Base-by-base conservation (phyloP, 768 basidiomycete genomes). In the Naganishia friedmannii region DNA sequence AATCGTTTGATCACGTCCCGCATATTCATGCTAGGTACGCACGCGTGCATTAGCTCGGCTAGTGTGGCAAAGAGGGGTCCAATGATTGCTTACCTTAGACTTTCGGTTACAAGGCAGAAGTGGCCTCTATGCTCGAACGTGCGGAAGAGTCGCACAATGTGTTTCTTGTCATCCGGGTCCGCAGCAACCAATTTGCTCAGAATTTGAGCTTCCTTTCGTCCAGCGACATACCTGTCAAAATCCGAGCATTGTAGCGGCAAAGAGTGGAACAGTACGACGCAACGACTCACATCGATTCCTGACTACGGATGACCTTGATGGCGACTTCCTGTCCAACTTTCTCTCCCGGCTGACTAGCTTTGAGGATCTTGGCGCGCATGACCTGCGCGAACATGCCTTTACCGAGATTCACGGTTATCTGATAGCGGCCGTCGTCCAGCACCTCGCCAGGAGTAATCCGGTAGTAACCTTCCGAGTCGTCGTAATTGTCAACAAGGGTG, bases 311-410 rank as follows among this genome's bases (percentile, higher is more conserved):
- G 70, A 99, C 94, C 82, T 99, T 99, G 81, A 99, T 97, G 0
- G 96, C 96, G 12, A 98, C 93, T 79, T 99, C 95, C 75, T 84
- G 83, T 48, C 87, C 85, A 45, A 78, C 74, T 63, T 86, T 84
- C 68, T 84, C 83, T 12, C 84, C 74, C 54, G 81, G 67, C 65
- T 75, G 66, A 19, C 75, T 78, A 39, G 63, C 85, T 84, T 82
- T 88, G 53, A 94, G 83, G 12, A 93, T 86, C 37, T 92, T 87
- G 10, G 94, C 95, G 55, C 91, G 87, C 31, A 97, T 93, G 60
- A 99, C 96, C 68, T 91, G 92, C 57, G 93, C 93, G 79, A 98
- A 99, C 95, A 99, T 99, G 57, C 96, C 96, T 79, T 95, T 94
- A 21, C 96, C 96, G n/a, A 98, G 84, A 57, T 87, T 91, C 57